Evolutionary conservation across 495 filamentous ascomycete genomes (phyloP), one percentile per base, ranked within the genome.

Genomic region (Cairneyella variabilis): DNA sequence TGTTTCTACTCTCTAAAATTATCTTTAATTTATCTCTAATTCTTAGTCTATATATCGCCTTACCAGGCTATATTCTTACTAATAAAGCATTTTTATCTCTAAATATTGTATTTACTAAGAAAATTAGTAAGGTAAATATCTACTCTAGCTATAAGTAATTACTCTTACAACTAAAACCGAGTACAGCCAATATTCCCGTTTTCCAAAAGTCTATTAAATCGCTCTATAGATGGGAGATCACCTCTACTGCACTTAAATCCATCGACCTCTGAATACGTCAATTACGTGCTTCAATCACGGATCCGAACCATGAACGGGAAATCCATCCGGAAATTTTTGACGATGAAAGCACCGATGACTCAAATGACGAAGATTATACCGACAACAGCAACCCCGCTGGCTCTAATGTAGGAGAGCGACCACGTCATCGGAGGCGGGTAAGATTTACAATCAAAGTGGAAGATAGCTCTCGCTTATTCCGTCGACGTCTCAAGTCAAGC

Each of bases 51-150:
- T n/a, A n/a, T n/a, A n/a, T 25, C 21, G 20, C 65, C 47, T 51
- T 70, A 11, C 55, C 70, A 47, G 63, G 69, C n/a, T 26, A 71
- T 1, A 59, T 73, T 22, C 70, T 70, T 62, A 38, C 23, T 17
- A 54, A 63, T 43, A 18, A 48, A 3, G 62, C 64, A 12, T 63
- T 66, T 28, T 49, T 51, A 37, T 57, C 60, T 22, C 28, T 41
- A 17, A 55, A 43, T 47, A 27, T 65, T 11, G 56, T 27, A 12
- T 42, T 38, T 22, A 36, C 48, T 5, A 41, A 37, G 50, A 34
- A 36, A 11, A 52, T 68, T 23, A 66, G 64, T 27, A 32, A 57
- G 49, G 27, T 60, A 54, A 56, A 58, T 59, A 52, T 50, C 18
- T 50, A 36, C 49, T 30, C 61, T 53, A 42, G 52, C 55, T 27